Percentiles rank a stretch among this genome's conserved stretches.
Conservation (phyloP, 345 rosid species). For the Linum trigynum region DNA sequence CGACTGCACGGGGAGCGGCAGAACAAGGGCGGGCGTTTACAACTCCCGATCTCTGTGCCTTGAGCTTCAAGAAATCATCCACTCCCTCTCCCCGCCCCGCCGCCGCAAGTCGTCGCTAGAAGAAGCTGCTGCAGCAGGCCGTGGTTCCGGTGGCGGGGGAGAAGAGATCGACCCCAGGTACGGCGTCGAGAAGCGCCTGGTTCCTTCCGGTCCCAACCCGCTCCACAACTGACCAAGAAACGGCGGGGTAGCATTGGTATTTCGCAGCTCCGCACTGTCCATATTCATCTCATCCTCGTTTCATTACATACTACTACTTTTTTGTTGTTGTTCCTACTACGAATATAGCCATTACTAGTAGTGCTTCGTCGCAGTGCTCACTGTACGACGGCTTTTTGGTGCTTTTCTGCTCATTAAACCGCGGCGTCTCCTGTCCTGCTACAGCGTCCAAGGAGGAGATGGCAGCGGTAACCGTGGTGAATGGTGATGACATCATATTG, state of each 20-base stretch:
- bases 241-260: too few species aligned
- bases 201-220: constrained; percentile 67
- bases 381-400: too few species aligned
- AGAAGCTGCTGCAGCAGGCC: background rate
- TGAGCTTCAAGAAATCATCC: background rate
- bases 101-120: background rate
- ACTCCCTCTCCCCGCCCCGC: background rate
- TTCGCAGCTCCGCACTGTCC: too few species aligned
- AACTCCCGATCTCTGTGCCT: background rate
- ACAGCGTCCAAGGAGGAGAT: too few species aligned
- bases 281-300: background rate
- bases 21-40: background rate
- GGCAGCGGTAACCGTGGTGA: too few species aligned
- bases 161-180: constrained; percentile 47
- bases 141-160: background rate
- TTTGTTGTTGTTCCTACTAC: too few species aligned
- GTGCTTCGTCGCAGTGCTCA: too few species aligned
- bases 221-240: constrained; percentile 43
- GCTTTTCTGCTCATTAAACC: too few species aligned
- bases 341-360: too few species aligned
- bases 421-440: too few species aligned
- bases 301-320: background rate
- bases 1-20: too few species aligned
- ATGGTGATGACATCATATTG: too few species aligned
- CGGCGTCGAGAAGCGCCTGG: constrained; percentile 54